Conservation (phyloP, 2,329 filamentous ascomycete species). For the Stromatinia cepivora region DNA sequence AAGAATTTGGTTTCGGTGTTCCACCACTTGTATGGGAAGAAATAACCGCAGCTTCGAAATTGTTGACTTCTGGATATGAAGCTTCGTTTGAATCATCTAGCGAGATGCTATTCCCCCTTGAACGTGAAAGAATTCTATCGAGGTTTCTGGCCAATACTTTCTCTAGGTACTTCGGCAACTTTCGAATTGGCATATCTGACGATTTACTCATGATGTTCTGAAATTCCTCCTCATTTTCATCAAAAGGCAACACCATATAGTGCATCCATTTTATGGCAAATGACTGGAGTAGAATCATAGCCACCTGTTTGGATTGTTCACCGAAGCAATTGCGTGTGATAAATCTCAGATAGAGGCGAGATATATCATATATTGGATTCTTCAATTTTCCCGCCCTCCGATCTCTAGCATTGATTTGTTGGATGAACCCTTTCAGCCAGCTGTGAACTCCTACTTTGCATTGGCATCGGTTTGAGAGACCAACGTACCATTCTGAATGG, state of each 20-base stretch:
- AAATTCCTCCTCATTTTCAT: conserved; percentile 5
- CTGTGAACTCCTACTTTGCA: neutral
- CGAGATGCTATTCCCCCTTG: neutral
- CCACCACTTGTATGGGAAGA: neutral
- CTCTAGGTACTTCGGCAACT: neutral
- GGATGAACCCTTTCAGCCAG: neutral
- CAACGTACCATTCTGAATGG: neutral
- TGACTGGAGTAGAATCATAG: neutral
- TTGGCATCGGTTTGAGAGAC: neutral
- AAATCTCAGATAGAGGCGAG: neutral
- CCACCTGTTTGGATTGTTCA: neutral
- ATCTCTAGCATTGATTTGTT: neutral
- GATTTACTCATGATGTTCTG: neutral
- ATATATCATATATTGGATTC: neutral
- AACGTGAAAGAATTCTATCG: neutral
- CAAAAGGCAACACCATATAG: neutral
- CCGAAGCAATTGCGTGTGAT: neutral
- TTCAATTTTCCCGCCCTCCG: neutral
- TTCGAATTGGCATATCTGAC: neutral
- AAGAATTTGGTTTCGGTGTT: neutral
- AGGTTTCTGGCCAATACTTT: neutral
- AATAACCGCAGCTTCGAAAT: neutral
- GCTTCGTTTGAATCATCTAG: too few species aligned
- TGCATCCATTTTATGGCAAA: conserved; percentile 8
- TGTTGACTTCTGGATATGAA: neutral